Percentiles rank a stretch among this genome's conserved stretches.
These are phyloP conservation scores for Coniochaeta sp. DNA, from an alignment of 2,329 filamentous ascomycete genomes.

Conservation along the genomic window DNA sequence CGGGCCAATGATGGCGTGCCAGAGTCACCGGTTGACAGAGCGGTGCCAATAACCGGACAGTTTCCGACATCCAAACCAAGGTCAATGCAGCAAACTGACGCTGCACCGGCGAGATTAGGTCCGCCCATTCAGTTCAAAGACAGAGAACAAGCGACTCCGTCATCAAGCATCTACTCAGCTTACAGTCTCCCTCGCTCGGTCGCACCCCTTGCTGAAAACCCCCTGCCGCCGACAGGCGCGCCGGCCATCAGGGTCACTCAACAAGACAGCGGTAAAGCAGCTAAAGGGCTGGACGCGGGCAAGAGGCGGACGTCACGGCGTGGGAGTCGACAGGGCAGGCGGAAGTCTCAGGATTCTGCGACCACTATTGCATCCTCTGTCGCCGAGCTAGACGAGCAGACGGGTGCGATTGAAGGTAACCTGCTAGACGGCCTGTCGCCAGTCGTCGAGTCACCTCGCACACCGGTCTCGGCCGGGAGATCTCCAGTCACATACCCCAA, in stretches of 20 bases:
- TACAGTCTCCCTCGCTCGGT: slow-evolving; percentile 17
- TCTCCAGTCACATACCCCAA: slow-evolving; percentile 24
- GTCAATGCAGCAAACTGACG: neutral
- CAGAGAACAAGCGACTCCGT: slow-evolving; percentile 17
- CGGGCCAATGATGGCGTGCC: neutral
- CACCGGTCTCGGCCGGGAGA: slow-evolving; percentile 16
- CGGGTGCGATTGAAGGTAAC: slow-evolving; percentile 9
- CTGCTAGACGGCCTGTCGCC: slow-evolving; percentile 33
- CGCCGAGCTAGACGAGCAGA: slow-evolving; percentile 11
- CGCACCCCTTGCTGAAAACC: slow-evolving; percentile 10
- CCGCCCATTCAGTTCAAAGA: slow-evolving; percentile 14
- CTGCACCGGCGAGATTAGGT: neutral
- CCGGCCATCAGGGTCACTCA: slow-evolving; percentile 5
- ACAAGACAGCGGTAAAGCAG: neutral
- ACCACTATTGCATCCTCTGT: slow-evolving; percentile 30
- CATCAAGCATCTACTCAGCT: slow-evolving; percentile 31
- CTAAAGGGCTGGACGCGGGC: slow-evolving; percentile 3
- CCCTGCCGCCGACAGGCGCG: slow-evolving; percentile 12
- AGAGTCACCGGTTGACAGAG: neutral
- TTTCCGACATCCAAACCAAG: neutral
- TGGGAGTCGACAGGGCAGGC: slow-evolving; percentile 5
- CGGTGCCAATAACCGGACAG: neutral
- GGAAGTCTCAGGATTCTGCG: slow-evolving; percentile 24
- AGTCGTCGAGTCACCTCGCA: slow-evolving; percentile 38
- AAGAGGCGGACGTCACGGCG: slow-evolving; percentile 9